Base-by-base conservation (phyloP, 768 basidiomycete species). In the Rhizopogon vesiculosus region DNA sequence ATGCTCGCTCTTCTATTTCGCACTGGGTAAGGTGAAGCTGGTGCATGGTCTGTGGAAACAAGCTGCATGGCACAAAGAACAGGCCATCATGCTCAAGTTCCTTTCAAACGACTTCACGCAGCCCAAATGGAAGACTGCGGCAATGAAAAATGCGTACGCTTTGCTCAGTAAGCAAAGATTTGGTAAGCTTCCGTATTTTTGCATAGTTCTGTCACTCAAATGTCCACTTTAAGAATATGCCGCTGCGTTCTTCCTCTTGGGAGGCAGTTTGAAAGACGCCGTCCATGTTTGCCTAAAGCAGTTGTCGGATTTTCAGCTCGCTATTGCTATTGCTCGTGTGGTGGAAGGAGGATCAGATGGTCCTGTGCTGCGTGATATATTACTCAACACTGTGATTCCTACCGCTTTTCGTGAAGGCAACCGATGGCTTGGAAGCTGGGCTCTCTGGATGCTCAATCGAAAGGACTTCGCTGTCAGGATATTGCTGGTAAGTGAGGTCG, bases 41-140 rank as follows among this genome's bases (percentile, higher is more conserved):
- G 93, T 99, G 0, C 90, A 93, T 59, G 93, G 94, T 6, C 77
- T 99, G 12, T 99, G 97, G 97, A 82, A 91, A 63, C 97, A 98
- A 66, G 92, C 94, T 1, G 83, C 84, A 2, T 94, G 93, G 83
- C 95, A 98, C 62, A 89, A 84, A 61, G 97, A 98, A 61, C 93
- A 97, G 62, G 63, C 77, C 5, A 64, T 85, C 51, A 98, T 93
- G 93, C 77, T 99, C 56, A 94, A 90, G 64, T 98, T 99, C 69
- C 70, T 99, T 8, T 76, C 82, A 35, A 97, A 99, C 64, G 88
- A 99, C 69, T 99, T 99, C 61, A 78, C 79, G 2, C 75, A 87
- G 54, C 74, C 85, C 0, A 81, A 92, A 25, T 98, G 95, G 95
- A 84, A 84, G 57, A 93, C 91, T 8, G 95, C 94, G 0, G 97